Conservation (phyloP, 1,139 yeast species). For the Protomyces arabidopsidicola region DNA sequence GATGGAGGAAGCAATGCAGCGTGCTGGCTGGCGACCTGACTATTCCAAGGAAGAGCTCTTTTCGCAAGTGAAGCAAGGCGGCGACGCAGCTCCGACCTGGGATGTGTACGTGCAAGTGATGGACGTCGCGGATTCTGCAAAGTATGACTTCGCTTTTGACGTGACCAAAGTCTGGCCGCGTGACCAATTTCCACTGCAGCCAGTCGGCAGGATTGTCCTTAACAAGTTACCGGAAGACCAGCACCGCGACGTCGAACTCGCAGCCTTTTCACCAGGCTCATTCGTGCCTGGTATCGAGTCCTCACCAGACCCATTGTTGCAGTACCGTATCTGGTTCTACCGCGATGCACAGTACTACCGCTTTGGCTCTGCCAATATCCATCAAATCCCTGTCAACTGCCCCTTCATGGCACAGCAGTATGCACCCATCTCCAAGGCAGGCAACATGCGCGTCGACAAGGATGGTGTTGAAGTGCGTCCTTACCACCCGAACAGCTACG, state of each 20-base stretch:
- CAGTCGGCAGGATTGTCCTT: constrained; percentile 53
- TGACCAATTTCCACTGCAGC: constrained; percentile 53
- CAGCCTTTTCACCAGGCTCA: constrained; percentile 58
- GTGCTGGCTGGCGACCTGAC: constrained; percentile 62
- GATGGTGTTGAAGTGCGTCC: constrained; percentile 84
- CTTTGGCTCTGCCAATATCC: constrained; percentile 54
- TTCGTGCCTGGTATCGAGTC: constrained; percentile 59
- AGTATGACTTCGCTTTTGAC: constrained; percentile 52
- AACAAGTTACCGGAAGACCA: constrained; percentile 55
- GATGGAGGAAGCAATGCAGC: constrained; percentile 54
- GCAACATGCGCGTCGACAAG: constrained; percentile 66
- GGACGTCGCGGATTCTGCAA: constrained; percentile 54
- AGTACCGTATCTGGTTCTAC: constrained; percentile 55
- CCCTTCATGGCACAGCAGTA: constrained; percentile 33
- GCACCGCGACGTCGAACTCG: constrained; percentile 58
- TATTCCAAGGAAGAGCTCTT: constrained; percentile 58
- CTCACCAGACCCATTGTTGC: constrained; percentile 58
- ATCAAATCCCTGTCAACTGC: constrained; percentile 60
- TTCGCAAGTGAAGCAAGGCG: constrained; percentile 51
- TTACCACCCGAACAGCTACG: constrained; percentile 35
- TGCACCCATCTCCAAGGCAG: constrained; percentile 59
- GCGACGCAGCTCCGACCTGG: constrained; percentile 59
- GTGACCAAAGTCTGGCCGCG: constrained; percentile 65
- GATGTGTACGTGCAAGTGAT: constrained; percentile 62
- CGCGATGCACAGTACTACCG: constrained; percentile 60